phyloP scores from a whole-genome alignment of 2,329 filamentous ascomycete species.

The Aaosphaeria pasadenensis region DNA sequence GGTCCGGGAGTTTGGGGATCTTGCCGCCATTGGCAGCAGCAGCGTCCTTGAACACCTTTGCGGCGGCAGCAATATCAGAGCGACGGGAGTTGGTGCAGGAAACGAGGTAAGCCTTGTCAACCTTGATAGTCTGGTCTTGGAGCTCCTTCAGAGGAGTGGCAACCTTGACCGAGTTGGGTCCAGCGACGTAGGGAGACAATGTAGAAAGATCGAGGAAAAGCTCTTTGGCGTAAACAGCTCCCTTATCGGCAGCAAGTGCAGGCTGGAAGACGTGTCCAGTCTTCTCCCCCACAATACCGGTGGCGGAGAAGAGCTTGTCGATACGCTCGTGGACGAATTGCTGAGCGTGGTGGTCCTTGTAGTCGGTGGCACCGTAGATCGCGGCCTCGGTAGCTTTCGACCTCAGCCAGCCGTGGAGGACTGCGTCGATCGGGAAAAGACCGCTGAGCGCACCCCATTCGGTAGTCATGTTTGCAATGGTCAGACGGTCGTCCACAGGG shows the following conservation, averaged over 20 bases:
- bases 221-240: constrained; percentile 77
- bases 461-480: constrained; percentile 77
- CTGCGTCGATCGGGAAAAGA: constrained; percentile 76
- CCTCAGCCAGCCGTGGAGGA: constrained; percentile 70
- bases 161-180: constrained; percentile 89
- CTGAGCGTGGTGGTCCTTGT: constrained; percentile 48
- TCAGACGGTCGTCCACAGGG: constrained; percentile 68
- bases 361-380: constrained; percentile 51
- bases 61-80: constrained; percentile 78
- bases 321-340: constrained; percentile 72
- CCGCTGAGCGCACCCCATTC: constrained; percentile 75
- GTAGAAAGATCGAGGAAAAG: constrained; percentile 80
- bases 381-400: constrained; percentile 71
- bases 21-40: constrained; percentile 57
- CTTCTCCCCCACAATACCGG: constrained; percentile 34
- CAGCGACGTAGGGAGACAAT: constrained; percentile 78
- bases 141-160: constrained; percentile 75
- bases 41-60: constrained; percentile 79
- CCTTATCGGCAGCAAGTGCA: constrained; percentile 67
- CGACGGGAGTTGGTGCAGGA: constrained; percentile 85
- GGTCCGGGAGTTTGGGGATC: constrained; percentile 66
- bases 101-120: constrained; percentile 84
- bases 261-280: constrained; percentile 47
- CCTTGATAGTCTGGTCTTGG: constrained; percentile 67
- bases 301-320: constrained; percentile 61